A percentile compares a stretch with the other conserved stretches of the same genome.
phyloP scores from a whole-genome alignment of 768 basidiomycete genomes.

The Suillus weaverae region DNA sequence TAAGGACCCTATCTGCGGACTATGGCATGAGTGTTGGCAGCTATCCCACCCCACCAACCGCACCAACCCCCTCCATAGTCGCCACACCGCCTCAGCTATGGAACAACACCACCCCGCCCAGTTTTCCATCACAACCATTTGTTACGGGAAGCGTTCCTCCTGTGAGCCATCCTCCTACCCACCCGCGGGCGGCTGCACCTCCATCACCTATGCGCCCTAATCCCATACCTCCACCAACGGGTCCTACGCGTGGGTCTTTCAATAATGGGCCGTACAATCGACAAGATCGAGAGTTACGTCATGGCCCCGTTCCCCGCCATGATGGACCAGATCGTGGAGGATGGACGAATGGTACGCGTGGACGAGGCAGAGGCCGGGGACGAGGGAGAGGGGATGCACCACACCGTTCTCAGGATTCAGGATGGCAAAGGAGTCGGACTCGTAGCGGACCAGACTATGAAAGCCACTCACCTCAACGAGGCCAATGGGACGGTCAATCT shows the following conservation, averaged over 20 bases:
- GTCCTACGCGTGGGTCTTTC: slow-evolving; percentile 22
- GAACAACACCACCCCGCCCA: slow-evolving; percentile 11
- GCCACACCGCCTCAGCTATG: slow-evolving; percentile 24
- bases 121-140: slow-evolving; percentile 15
- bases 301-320: slow-evolving; percentile 21
- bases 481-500: slow-evolving; percentile 10
- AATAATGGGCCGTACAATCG: slow-evolving; percentile 30
- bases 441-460: slow-evolving; percentile 19
- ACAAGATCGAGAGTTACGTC: slow-evolving; percentile 25
- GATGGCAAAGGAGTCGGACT: slow-evolving; percentile 52
- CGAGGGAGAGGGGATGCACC: slow-evolving; percentile 30
- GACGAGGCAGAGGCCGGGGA: slow-evolving; percentile 35
- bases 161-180: slow-evolving; percentile 18
- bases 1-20: slow-evolving; percentile 53
- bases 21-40: slow-evolving; percentile 34
- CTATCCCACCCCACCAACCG: slow-evolving; percentile 30
- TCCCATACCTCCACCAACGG: slow-evolving; percentile 16
- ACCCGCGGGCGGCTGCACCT: slow-evolving; percentile 27
- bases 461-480: background rate
- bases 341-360: slow-evolving; percentile 26
- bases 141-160: slow-evolving; percentile 17
- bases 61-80: slow-evolving; percentile 25
- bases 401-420: slow-evolving; percentile 51
- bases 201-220: slow-evolving; percentile 21
- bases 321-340: slow-evolving; percentile 38